Conservation (phyloP, 768 basidiomycete species). For the Termitomyces sp. region DNA sequence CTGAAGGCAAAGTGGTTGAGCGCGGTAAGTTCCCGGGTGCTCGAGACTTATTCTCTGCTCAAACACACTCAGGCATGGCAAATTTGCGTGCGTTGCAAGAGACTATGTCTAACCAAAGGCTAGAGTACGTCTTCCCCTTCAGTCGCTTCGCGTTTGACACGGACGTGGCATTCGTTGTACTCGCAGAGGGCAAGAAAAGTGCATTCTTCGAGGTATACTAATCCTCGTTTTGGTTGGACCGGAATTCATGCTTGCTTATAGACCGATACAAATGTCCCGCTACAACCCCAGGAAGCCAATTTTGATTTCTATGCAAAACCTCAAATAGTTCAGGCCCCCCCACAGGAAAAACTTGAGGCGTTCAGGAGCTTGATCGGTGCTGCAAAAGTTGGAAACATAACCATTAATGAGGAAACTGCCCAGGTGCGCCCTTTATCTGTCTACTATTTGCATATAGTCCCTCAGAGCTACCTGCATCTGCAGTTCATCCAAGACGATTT, state of each 20-base stretch:
- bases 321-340: conserved; percentile 42
- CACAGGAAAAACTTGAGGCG: conserved; percentile 40
- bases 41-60: not conserved
- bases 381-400: conserved; percentile 57
- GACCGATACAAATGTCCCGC: conserved; percentile 57
- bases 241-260: conserved; percentile 22
- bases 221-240: not conserved
- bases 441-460: not conserved
- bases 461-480: not conserved
- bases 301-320: conserved; percentile 47
- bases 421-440: conserved; percentile 40
- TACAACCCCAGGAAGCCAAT: conserved; percentile 29
- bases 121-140: conserved; percentile 77
- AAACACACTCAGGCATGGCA: conserved; percentile 39
- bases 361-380: conserved; percentile 61
- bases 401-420: conserved; percentile 52
- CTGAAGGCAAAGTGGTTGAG: conserved; percentile 65
- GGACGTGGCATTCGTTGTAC: conserved; percentile 62
- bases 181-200: conserved; percentile 65
- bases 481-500: conserved; percentile 81
- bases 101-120: conserved; percentile 58
- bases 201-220: conserved; percentile 63
- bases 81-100: conserved; percentile 67
- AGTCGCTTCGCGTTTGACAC: conserved; percentile 71
- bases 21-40: conserved; percentile 35